phyloP scores from a whole-genome alignment of 1,284 basidiomycete genomes.

The Microbotryum scabiosae region DNA sequence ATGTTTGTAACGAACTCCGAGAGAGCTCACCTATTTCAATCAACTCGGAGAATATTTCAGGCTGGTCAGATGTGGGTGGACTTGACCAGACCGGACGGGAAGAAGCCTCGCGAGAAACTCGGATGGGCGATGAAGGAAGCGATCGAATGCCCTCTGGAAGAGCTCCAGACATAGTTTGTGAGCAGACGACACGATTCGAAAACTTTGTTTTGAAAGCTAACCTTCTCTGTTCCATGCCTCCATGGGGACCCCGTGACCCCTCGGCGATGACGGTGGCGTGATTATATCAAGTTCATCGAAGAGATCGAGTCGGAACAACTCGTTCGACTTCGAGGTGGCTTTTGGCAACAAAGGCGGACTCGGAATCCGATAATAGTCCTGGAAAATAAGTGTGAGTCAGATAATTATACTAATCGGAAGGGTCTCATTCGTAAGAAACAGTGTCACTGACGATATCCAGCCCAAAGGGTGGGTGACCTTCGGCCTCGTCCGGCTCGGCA shows the following conservation, averaged over 20 bases:
- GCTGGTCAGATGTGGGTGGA: neutral
- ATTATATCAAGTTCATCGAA: neutral
- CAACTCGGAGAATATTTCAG: neutral
- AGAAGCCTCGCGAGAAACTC: neutral
- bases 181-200: too few relatives aligned
- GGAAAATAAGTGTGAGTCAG: too few relatives aligned
- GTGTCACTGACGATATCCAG: neutral
- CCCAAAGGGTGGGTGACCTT: neutral
- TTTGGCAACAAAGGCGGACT: neutral
- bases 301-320: neutral
- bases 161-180: too few relatives aligned
- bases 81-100: neutral
- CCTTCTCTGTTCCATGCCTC: constrained; percentile 2
- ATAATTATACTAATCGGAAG: too few relatives aligned
- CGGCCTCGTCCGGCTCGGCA: neutral
- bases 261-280: neutral
- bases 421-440: neutral
- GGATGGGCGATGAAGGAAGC: neutral
- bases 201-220: neutral
- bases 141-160: neutral
- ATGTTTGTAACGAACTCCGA: neutral
- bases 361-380: neutral
- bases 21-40: neutral
- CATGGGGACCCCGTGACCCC: neutral
- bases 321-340: constrained; percentile 1